A percentile compares a stretch with the other conserved stretches of the same genome.
Conservation (phyloP, 208 protist species). For the Wallacemonas sp. region DNA sequence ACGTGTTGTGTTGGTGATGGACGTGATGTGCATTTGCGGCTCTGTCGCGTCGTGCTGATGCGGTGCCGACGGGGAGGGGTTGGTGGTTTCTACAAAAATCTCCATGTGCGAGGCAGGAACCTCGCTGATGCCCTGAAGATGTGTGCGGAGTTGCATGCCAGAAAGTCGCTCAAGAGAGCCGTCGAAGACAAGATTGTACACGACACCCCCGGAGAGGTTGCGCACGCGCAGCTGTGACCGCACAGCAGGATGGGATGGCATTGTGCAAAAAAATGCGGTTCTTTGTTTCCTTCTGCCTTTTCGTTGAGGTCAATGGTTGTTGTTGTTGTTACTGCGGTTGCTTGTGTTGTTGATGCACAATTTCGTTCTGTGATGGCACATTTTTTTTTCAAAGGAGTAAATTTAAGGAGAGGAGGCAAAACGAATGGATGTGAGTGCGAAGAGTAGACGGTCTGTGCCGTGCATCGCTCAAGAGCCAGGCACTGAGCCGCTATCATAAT, state of each 20-base stretch:
- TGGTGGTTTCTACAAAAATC: constrained; percentile 31
- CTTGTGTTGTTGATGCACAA: too few relatives aligned
- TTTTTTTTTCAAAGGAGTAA: too few relatives aligned
- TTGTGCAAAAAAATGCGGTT: not conserved
- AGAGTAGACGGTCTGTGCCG: too few relatives aligned
- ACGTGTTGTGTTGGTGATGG: not conserved
- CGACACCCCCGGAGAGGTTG: constrained; percentile 38
- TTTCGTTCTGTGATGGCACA: too few relatives aligned
- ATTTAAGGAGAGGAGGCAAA: too few relatives aligned
- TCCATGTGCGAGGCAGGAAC: constrained; percentile 36
- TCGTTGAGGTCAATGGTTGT: not conserved
- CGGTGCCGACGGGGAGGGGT: not conserved
- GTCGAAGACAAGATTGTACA: constrained; percentile 73
- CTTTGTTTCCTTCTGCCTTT: not conserved
- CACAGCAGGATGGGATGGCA: not conserved
- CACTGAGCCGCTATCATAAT: too few relatives aligned
- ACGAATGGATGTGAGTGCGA: too few relatives aligned
- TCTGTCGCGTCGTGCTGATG: not conserved
- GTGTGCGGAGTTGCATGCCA: constrained; percentile 36
- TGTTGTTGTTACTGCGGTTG: too few relatives aligned
- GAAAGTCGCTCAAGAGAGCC: constrained; percentile 49
- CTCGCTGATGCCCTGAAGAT: constrained; percentile 52
- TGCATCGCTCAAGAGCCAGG: too few relatives aligned
- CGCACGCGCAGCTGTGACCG: constrained; percentile 49
- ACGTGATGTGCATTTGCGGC: too few relatives aligned